Conservation (phyloP, 805 yeast genomes). For the Cyberlindnera mycetangii region DNA sequence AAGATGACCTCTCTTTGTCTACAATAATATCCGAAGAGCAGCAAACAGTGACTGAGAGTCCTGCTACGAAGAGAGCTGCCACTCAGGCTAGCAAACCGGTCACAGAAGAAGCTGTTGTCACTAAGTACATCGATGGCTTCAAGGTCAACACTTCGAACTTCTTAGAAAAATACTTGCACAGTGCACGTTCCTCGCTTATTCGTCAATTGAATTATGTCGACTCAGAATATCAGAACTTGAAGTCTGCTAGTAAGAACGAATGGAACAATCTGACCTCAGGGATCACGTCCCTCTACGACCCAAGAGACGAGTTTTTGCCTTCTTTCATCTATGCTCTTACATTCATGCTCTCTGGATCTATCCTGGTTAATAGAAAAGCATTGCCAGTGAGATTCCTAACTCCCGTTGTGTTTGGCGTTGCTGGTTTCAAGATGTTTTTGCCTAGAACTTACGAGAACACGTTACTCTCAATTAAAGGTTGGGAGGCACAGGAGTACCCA, state of each 20-base stretch:
- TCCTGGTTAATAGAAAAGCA: constrained; percentile 44
- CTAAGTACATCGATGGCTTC: constrained; percentile 26
- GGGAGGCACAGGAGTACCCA: constrained; percentile 38
- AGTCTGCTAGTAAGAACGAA: constrained; percentile 26
- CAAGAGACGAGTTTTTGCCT: constrained; percentile 41
- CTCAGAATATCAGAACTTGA: constrained; percentile 27
- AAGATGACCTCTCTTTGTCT: constrained; percentile 17
- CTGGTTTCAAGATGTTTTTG: constrained; percentile 43
- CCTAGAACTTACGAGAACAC: constrained; percentile 46
- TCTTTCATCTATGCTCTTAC: constrained; percentile 52
- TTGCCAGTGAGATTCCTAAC: constrained; percentile 48
- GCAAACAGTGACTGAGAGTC: constrained; percentile 5
- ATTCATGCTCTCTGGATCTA: constrained; percentile 53
- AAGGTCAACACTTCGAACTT: constrained; percentile 25
- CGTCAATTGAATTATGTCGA: constrained; percentile 17
- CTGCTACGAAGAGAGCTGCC: constrained; percentile 5
- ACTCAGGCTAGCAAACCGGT: constrained; percentile 1
- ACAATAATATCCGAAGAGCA: constrained; percentile 9
- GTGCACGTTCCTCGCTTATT: constrained; percentile 17
- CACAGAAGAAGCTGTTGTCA: constrained; percentile 12
- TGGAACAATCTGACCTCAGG: constrained; percentile 16
- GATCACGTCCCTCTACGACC: constrained; percentile 26
- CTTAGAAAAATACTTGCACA: constrained; percentile 21
- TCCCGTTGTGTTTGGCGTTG: constrained; percentile 49
- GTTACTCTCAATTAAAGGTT: constrained; percentile 22